Conservation (phyloP, 257 asterid genomes). For the Gentiana straminea region DNA sequence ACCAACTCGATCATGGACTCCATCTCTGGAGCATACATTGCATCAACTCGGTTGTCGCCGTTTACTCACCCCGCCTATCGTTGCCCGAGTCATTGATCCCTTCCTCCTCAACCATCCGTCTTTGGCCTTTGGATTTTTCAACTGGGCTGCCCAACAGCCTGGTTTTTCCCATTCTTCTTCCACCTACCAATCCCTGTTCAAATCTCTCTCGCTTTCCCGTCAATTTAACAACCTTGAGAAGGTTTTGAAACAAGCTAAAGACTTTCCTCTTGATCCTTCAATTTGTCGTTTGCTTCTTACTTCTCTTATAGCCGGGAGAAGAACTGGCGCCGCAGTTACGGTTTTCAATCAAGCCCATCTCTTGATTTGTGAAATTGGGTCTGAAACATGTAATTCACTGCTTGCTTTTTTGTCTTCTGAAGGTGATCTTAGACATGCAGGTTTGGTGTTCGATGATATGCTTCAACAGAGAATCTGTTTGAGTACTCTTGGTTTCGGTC, state of each 20-base stretch:
- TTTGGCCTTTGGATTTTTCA: slow-evolving; percentile 83
- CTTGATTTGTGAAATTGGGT: slow-evolving; percentile 29
- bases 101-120: slow-evolving; percentile 67
- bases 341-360: slow-evolving; percentile 31
- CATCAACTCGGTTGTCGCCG: slow-evolving; percentile 62
- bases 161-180: slow-evolving; percentile 57
- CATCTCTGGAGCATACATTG: slow-evolving; percentile 64
- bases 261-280: slow-evolving; percentile 32
- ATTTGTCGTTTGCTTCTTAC: slow-evolving; percentile 34
- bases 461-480: slow-evolving; percentile 31
- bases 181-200: slow-evolving; percentile 62
- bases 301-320: slow-evolving; percentile 45
- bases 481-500: slow-evolving; percentile 72
- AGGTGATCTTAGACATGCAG: slow-evolving; percentile 37
- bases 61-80: slow-evolving; percentile 51
- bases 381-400: slow-evolving; percentile 62
- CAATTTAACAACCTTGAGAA: slow-evolving; percentile 47
- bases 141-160: slow-evolving; percentile 97
- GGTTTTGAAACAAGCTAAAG: slow-evolving; percentile 46
- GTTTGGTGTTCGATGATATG: slow-evolving; percentile 66
- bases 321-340: slow-evolving; percentile 42
- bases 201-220: slow-evolving; percentile 60
- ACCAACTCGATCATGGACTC: slow-evolving; percentile 48
- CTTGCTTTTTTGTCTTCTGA: slow-evolving; percentile 60
- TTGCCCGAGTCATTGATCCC: slow-evolving; percentile 77